phyloP scores from a whole-genome alignment of 140 eudicot genomes.

The Stevia rebaudiana region DNA sequence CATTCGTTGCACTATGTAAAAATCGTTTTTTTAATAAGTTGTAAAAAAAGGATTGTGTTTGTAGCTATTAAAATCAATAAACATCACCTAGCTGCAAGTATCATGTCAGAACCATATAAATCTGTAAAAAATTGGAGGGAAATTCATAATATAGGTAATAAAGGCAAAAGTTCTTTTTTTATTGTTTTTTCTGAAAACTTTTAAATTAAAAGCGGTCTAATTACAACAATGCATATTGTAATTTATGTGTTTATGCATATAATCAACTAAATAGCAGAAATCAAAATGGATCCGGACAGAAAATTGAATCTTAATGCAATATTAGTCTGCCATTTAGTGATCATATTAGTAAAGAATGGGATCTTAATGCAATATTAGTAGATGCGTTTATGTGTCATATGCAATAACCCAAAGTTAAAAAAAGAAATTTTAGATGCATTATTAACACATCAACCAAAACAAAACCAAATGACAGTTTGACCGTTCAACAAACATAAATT shows the following conservation, averaged over 20 bases:
- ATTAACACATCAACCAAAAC: too few species aligned
- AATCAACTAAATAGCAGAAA: conserved; percentile 6
- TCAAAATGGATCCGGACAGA: conserved; percentile 14
- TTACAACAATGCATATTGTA: conserved; percentile 3
- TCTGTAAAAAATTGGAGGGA: neutral
- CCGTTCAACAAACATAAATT: too few species aligned
- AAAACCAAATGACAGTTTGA: too few species aligned
- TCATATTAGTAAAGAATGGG: too few species aligned
- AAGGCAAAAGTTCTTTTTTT: neutral
- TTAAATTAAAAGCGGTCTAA: neutral
- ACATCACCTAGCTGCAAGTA: neutral
- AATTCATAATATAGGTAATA: neutral
- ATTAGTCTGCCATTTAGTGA: too few species aligned
- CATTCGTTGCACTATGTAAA: too few species aligned
- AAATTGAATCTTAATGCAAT: neutral
- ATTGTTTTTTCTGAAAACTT: neutral
- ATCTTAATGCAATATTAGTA: too few species aligned
- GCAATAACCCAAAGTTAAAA: too few species aligned
- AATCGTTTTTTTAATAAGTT: too few species aligned
- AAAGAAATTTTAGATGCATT: too few species aligned
- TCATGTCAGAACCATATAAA: neutral
- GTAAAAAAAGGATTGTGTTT: neutral
- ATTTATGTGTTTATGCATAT: neutral
- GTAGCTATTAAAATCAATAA: neutral
- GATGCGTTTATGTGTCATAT: too few species aligned